Evolutionary conservation across 2,329 filamentous ascomycete genomes (phyloP).

Genomic region (Aspergillus sp.): DNA sequence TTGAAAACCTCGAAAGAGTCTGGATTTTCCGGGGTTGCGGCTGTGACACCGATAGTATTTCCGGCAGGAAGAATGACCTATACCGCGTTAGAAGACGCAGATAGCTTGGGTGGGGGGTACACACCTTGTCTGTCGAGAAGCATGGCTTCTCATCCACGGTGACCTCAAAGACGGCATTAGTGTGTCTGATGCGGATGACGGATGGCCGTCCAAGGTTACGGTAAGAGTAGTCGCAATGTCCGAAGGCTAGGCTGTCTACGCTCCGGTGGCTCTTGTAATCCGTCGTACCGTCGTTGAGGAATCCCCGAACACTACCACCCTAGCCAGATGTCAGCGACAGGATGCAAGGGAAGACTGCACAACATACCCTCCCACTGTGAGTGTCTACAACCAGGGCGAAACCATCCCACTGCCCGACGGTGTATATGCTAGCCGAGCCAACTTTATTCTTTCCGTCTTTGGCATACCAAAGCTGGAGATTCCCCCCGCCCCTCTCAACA

Average conservation of each 20-base stretch:
- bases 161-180: conserved; percentile 67
- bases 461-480: conserved; percentile 90
- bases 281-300: conserved; percentile 84
- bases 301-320: conserved; percentile 82
- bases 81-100: conserved; percentile 1
- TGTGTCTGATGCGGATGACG: conserved; percentile 72
- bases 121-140: conserved; percentile 72
- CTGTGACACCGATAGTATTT: conserved; percentile 84
- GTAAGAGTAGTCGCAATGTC: conserved; percentile 86
- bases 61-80: conserved; percentile 73
- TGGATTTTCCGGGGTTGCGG: conserved; percentile 83
- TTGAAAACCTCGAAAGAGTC: conserved; percentile 96
- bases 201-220: conserved; percentile 86
- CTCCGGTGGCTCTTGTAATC: conserved; percentile 75
- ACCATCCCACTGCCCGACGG: conserved; percentile 82
- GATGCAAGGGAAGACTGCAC: not conserved
- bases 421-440: conserved; percentile 78
- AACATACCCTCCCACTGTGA: conserved; percentile 64
- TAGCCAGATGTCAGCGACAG: conserved; percentile 20
- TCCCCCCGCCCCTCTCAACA: conserved; percentile 80
- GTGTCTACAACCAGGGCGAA: conserved; percentile 82
- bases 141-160: conserved; percentile 76
- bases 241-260: conserved; percentile 85
- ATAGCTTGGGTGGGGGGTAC: conserved; percentile 1
- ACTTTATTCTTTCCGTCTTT: conserved; percentile 66